Evolutionary conservation across 1,284 basidiomycete species (phyloP).

Genomic region (Flammula alnicola): DNA sequence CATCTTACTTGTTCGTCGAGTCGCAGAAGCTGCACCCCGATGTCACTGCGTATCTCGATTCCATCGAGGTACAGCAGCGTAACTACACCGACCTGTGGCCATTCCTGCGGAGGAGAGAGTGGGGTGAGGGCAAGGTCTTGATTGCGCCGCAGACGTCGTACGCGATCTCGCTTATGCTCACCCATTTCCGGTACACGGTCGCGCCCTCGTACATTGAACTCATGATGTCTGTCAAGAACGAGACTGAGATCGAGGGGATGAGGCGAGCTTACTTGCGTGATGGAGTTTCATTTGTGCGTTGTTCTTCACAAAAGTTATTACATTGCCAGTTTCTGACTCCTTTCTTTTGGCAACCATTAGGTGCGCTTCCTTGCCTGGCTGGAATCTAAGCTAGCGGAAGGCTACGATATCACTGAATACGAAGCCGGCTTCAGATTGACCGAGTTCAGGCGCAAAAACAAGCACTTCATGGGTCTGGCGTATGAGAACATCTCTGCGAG

Average conservation of each 20-base stretch:
- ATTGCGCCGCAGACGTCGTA: constrained; percentile 76
- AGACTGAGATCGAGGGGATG: constrained; percentile 83
- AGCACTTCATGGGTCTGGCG: constrained; percentile 86
- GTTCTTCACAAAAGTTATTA: constrained; percentile 2
- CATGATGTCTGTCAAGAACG: constrained; percentile 90
- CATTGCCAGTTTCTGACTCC: neutral
- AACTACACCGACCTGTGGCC: constrained; percentile 85
- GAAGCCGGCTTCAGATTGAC: constrained; percentile 87
- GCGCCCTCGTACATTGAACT: constrained; percentile 71
- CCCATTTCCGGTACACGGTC: constrained; percentile 76
- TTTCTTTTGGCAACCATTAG: constrained; percentile 35
- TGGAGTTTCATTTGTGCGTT: constrained; percentile 85
- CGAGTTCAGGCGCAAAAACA: constrained; percentile 75
- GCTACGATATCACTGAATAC: constrained; percentile 88
- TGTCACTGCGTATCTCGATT: constrained; percentile 60
- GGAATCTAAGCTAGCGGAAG: constrained; percentile 77
- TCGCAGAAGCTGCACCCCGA: constrained; percentile 59
- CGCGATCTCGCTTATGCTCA: constrained; percentile 80
- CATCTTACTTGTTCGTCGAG: constrained; percentile 74
- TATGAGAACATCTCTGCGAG: constrained; percentile 94
- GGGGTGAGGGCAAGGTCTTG: constrained; percentile 77
- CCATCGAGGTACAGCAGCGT: constrained; percentile 60
- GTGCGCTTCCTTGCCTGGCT: constrained; percentile 90
- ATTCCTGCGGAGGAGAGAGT: constrained; percentile 74
- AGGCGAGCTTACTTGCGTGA: constrained; percentile 88